phyloP scores from a whole-genome alignment of 2,329 filamentous ascomycete genomes.

The Juglanconis sp. region DNA sequence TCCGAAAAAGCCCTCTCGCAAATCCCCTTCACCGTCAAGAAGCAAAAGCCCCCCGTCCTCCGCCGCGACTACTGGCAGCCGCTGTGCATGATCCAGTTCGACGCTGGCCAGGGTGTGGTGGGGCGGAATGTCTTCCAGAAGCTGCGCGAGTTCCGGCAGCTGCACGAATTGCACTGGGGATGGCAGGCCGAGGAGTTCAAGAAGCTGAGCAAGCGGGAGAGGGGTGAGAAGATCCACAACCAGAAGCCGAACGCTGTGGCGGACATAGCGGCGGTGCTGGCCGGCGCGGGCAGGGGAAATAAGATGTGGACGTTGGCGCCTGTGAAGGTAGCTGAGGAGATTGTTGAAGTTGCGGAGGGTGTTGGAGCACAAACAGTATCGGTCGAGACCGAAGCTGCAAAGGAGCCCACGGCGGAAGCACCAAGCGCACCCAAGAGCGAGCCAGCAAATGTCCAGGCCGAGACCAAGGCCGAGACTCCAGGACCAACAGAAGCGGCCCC shows the following conservation, averaged over 20 bases:
- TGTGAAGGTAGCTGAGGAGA: slow-evolving; percentile 8
- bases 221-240: slow-evolving; percentile 53
- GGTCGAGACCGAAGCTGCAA: neutral
- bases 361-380: neutral
- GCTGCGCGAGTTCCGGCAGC: slow-evolving; percentile 60
- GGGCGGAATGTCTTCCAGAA: slow-evolving; percentile 61
- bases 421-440: neutral
- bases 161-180: slow-evolving; percentile 62
- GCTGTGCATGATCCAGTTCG: slow-evolving; percentile 58
- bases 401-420: neutral
- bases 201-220: slow-evolving; percentile 38
- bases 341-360: neutral
- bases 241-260: slow-evolving; percentile 62
- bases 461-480: slow-evolving; percentile 5
- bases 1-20: slow-evolving; percentile 16
- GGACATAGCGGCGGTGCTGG: slow-evolving; percentile 59
- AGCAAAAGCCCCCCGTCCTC: slow-evolving; percentile 59
- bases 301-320: slow-evolving; percentile 33
- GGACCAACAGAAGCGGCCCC: neutral
- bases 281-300: slow-evolving; percentile 50
- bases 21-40: slow-evolving; percentile 65
- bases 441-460: slow-evolving; percentile 4
- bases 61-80: slow-evolving; percentile 67
- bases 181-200: slow-evolving; percentile 39
- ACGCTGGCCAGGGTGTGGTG: slow-evolving; percentile 45